These are phyloP conservation scores for Chrysoporthe puriensis DNA, from an alignment of 2,329 filamentous ascomycete genomes.

Conservation along the genomic window DNA sequence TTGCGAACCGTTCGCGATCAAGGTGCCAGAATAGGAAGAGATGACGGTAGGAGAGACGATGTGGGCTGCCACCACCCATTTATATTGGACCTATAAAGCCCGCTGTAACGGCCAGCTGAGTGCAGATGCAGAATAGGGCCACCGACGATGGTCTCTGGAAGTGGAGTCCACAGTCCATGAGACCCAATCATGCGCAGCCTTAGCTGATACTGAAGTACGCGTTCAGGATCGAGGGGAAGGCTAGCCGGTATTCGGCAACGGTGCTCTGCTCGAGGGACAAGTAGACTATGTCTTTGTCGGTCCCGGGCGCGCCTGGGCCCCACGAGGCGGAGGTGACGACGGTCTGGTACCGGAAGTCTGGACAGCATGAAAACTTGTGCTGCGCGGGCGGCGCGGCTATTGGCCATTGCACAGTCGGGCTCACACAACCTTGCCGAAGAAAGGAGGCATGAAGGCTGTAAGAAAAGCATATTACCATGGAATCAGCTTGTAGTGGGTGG, in stretches of 20 bases:
- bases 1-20: background rate
- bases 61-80: constrained; percentile 20
- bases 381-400: constrained; percentile 16
- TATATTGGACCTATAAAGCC: constrained; percentile 18
- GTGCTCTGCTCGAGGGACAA: constrained; percentile 6
- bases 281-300: constrained; percentile 15
- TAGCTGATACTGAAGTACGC: background rate
- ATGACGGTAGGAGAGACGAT: constrained; percentile 4
- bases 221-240: constrained; percentile 1
- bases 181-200: constrained; percentile 17
- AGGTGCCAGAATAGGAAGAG: constrained; percentile 15
- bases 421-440: constrained; percentile 9
- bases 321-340: constrained; percentile 13
- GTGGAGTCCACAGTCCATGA: constrained; percentile 14
- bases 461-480: constrained; percentile 6
- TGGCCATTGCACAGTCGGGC: constrained; percentile 7
- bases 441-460: constrained; percentile 21
- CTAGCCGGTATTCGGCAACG: constrained; percentile 14
- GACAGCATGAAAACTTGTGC: constrained; percentile 16
- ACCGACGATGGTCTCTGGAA: constrained; percentile 25
- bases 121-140: constrained; percentile 21
- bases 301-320: constrained; percentile 2
- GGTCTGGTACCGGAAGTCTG: constrained; percentile 14
- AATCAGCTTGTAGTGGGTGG: constrained; percentile 10
- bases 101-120: constrained; percentile 12